Evolutionary conservation across 495 filamentous ascomycete genomes (phyloP).

Genomic region (Podospora bellae-mahoneyi): DNA sequence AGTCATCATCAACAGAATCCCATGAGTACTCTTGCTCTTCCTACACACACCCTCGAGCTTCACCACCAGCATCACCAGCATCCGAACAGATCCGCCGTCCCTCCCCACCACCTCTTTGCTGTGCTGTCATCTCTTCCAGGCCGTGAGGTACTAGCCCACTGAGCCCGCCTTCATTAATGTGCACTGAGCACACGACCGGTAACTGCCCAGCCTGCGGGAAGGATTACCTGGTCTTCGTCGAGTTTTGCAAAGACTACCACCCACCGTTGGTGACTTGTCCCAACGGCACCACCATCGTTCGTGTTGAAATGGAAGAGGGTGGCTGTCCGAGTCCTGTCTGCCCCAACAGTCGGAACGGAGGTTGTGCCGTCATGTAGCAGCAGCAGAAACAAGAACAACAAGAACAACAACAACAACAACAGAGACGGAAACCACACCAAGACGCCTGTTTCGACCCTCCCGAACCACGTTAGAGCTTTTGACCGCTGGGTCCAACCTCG

Average conservation of each 20-base stretch:
- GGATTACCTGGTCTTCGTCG: conserved; percentile 49
- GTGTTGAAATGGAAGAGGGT: conserved; percentile 45
- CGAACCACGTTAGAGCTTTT: conserved; percentile 48
- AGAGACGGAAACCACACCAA: too few species aligned
- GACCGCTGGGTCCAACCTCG: conserved; percentile 62
- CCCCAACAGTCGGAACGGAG: conserved; percentile 47
- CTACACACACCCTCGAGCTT: not conserved
- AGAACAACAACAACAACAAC: too few species aligned
- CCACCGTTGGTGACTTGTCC: conserved; percentile 44
- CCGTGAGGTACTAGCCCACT: conserved; percentile 5
- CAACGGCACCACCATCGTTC: conserved; percentile 32
- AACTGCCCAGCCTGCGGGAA: conserved; percentile 53
- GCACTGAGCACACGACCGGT: conserved; percentile 46
- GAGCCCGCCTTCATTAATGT: conserved; percentile 43
- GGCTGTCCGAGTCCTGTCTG: conserved; percentile 48
- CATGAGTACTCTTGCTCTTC: conserved; percentile 18
- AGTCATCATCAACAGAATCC: conserved; percentile 9
- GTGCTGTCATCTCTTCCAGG: not conserved
- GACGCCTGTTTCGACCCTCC: too few species aligned
- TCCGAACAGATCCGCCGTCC: not conserved
- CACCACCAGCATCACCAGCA: not conserved
- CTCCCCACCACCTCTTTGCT: not conserved
- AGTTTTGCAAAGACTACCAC: conserved; percentile 46
- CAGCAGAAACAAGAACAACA: too few species aligned
- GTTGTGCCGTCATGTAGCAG: conserved; percentile 44